These are phyloP conservation scores for Taxillus chinensis DNA, from an alignment of 164 flowering plant genomes.

Conservation along the genomic window DNA sequence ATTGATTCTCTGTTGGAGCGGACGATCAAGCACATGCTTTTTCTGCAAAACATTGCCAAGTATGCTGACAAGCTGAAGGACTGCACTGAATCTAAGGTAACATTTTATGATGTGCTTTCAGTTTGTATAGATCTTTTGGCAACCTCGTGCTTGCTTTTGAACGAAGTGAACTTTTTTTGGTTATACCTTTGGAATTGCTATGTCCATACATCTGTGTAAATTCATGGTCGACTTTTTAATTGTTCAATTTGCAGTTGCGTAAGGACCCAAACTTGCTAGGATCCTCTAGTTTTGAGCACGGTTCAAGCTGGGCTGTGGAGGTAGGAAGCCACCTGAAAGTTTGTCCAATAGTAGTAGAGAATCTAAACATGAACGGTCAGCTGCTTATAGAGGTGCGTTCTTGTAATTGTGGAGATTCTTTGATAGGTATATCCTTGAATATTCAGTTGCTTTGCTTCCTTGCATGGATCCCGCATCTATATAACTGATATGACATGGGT, in stretches of 20 bases:
- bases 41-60: slow-evolving; percentile 55
- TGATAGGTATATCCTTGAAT: not conserved
- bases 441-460: not conserved
- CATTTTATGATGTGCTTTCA: not conserved
- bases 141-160: not conserved
- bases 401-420: not conserved
- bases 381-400: slow-evolving; percentile 64
- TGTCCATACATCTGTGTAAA: not conserved
- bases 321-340: slow-evolving; percentile 58
- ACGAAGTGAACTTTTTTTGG: too few relatives aligned
- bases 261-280: slow-evolving; percentile 27
- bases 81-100: slow-evolving; percentile 47
- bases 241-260: slow-evolving; percentile 31
- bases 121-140: not conserved
- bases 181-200: not conserved
- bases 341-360: slow-evolving; percentile 64
- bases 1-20: slow-evolving; percentile 81
- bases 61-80: slow-evolving; percentile 58
- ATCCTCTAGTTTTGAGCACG: slow-evolving; percentile 40
- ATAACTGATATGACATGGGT: not conserved
- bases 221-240: not conserved
- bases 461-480: not conserved
- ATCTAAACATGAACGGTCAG: slow-evolving; percentile 58
- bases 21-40: slow-evolving; percentile 76
- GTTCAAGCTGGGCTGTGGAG: slow-evolving; percentile 82